Base-by-base conservation (phyloP, 306 rosid species). In the Casuarina cunninghamiana region DNA sequence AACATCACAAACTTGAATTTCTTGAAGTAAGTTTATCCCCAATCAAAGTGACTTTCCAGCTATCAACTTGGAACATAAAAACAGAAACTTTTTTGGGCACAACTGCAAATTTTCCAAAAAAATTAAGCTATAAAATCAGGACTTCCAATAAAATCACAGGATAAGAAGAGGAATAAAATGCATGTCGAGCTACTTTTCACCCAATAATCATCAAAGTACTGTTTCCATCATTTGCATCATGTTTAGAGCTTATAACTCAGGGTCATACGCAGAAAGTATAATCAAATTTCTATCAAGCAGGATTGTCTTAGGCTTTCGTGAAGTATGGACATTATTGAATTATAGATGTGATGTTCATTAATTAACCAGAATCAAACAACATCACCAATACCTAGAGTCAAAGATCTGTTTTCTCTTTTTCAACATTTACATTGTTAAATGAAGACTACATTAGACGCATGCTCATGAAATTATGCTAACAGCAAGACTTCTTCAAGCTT, bases 11-110 rank as follows among this genome's bases (percentile, higher is more conserved):
- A 68, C 88, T 80, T 50, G 81, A 79, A 69, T 83, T 86, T 79
- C 98, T 89, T 67, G 97, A 89, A 73, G 82, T 72, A 69, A 91
- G 95, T 83, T 91, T 92, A 84, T 92, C 93, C 69, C 97, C 97
- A 2, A 81, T 88, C 82, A 95, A 73, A 35, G 97, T 92, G 69
- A 91, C 83, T 84, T 95, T 91, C 92, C 91, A 92, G 87, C 93
- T 61, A 88, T 91, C 93, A 77, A 86, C 91, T 86, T 82, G 92
- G 79, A 90, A 78, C 12, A 92, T 81, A 79, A 91, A 95, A 63
- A 89, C 89, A 53, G 96, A 91, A 74, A 42, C 73, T 84, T 58
- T 91, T 83, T 91, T 95, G 42, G 97, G 97, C 78, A 92, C 90
- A 86, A 92, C 98, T 95, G 96, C 86, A 77, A 74, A 74, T 67